Evolutionary conservation across 306 rosid genomes (phyloP), one percentile per base, ranked within the genome.

Genomic region (Quercus parvula): DNA sequence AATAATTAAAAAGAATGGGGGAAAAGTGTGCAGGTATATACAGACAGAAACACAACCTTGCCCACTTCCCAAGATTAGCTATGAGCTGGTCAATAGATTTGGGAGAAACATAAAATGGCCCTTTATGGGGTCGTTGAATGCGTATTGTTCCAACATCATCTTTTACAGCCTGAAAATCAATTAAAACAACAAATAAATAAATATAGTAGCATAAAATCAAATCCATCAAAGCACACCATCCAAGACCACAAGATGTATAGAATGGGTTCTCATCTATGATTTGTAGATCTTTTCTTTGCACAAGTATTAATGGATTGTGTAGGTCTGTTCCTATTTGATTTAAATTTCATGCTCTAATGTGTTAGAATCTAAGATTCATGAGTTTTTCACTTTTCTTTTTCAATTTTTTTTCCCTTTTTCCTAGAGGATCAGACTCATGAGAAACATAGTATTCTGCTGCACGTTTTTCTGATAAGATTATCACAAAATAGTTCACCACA

Each of bases 11-110:
- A 59, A 69, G 52, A 44, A 66, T 70, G 62, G 73, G 67, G 70
- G 24, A 76, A 5, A 19, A 51, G 55, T 25, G 67, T 73, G 56
- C 38, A 85, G 38, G 18, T 13, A 77, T 55, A 73, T 17, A 70
- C 67, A 61, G 5, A 77, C 67, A 80, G 54, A 49, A 72, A 80
- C 73, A 20, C 78, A 78, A 95, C 99, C 99, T 95, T 63, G 99
- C 96, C 99, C 98, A 93, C 86, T 91, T 95, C 79, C 97, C 99
- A 59, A 95, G 92, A 89, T 95, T 93, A 70, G 83, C 88, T 80
- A 95, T 95, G 75, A 95, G 98, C 75, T 95, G 98, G 84, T 95
- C 97, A 75, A 95, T 88, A 3, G 96, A 84, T 79, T 90, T 95
- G 73, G 99, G 94, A 69, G 99, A 77, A 74, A 95, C 90, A 79